Evolutionary conservation across 2,329 filamentous ascomycete species (phyloP).

Genomic region (Colletotrichum camelliae): DNA sequence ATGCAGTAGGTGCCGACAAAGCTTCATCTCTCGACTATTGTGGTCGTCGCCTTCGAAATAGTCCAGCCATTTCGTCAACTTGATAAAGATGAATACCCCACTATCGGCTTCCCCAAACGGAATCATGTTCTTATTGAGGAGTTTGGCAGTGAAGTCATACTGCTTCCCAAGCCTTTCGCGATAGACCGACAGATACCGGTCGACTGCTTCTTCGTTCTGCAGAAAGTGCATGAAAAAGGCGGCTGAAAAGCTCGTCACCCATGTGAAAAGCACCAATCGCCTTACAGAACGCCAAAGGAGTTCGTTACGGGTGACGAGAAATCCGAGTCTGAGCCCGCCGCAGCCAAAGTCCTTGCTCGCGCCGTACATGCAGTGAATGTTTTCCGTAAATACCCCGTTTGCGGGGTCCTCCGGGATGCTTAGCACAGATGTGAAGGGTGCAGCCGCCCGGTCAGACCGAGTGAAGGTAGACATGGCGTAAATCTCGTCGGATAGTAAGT

Average conservation of each 20-base stretch:
- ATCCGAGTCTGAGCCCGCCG: not conserved
- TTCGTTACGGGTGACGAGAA: not conserved
- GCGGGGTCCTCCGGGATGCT: not conserved
- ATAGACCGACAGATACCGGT: not conserved
- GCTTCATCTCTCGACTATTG: not conserved
- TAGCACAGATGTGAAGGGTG: not conserved
- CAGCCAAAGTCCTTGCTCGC: conserved; percentile 6
- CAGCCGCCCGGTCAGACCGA: not conserved
- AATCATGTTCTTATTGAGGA: not conserved
- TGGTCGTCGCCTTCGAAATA: not conserved
- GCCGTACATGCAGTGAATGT: conserved; percentile 4
- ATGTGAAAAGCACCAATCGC: not conserved
- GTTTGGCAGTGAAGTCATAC: not conserved
- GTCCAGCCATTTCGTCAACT: not conserved
- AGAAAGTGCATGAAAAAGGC: not conserved
- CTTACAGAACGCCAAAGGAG: not conserved
- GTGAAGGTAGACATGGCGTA: conserved; percentile 1
- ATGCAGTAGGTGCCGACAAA: not conserved
- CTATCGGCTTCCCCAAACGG: not conserved
- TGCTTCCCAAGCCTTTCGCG: not conserved
- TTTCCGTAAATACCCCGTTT: not conserved
- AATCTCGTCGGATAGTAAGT: not conserved
- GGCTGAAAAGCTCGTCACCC: not conserved
- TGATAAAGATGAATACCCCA: not conserved
- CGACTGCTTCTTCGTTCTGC: not conserved